These are phyloP conservation scores for Calonectria multiphialidica DNA, from an alignment of 2,329 filamentous ascomycete genomes.

Conservation along the genomic window DNA sequence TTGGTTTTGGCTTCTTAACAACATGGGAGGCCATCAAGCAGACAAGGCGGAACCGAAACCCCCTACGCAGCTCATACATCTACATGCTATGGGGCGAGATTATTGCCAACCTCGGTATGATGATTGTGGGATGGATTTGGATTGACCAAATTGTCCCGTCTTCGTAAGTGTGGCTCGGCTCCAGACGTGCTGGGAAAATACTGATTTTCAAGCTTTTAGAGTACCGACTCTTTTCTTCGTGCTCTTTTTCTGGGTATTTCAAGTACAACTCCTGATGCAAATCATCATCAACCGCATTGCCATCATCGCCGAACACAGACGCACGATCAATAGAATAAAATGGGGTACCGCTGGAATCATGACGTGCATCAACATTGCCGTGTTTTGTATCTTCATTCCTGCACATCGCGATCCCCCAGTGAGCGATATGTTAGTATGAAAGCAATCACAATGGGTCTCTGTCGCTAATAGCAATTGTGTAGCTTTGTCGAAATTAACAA, in stretches of 20 bases:
- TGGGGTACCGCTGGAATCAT: conserved; percentile 59
- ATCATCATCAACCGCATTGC: conserved; percentile 68
- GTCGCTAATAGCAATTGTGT: neutral
- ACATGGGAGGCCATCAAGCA: conserved; percentile 56
- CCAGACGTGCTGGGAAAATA: neutral
- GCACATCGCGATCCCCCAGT: conserved; percentile 55
- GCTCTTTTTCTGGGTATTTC: conserved; percentile 55
- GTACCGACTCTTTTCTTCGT: conserved; percentile 51
- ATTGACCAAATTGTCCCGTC: conserved; percentile 50
- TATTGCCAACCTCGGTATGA: conserved; percentile 52
- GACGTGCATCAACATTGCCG: conserved; percentile 63
- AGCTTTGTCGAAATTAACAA: conserved; percentile 58
- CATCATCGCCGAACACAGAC: conserved; percentile 58
- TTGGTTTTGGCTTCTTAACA: conserved; percentile 57
- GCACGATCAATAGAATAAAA: conserved; percentile 56
- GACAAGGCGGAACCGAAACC: conserved; percentile 51
- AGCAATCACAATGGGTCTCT: too few relatives aligned
- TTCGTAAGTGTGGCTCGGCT: conserved; percentile 33
- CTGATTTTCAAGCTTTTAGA: conserved; percentile 27
- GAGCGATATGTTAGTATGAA: conserved; percentile 46
- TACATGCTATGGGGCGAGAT: conserved; percentile 62
- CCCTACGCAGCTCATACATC: conserved; percentile 52
- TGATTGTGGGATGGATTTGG: conserved; percentile 54
- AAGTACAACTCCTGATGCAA: conserved; percentile 65
- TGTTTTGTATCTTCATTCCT: conserved; percentile 67